phyloP scores from a whole-genome alignment of 306 rosid species.

The Cicer bijugum region DNA sequence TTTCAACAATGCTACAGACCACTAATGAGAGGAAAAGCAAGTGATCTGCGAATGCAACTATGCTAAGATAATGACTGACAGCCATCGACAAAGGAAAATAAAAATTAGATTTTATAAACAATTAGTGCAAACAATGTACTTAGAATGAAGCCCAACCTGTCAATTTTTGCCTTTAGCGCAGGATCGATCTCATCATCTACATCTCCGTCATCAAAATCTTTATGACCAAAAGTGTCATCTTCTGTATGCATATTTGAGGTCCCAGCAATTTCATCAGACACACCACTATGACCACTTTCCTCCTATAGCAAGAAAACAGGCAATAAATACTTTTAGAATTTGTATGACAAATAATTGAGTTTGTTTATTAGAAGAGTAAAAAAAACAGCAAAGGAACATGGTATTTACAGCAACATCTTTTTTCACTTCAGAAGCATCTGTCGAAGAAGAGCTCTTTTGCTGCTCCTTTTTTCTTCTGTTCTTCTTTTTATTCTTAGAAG shows the following conservation, averaged over 20 bases:
- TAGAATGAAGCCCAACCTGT: constrained; percentile 60
- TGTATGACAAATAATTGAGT: constrained; percentile 24
- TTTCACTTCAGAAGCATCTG: constrained; percentile 57
- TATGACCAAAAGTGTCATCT: constrained; percentile 47
- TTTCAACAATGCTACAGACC: constrained; percentile 35
- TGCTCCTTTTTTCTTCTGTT: constrained; percentile 75
- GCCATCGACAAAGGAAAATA: constrained; percentile 29
- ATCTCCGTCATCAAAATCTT: constrained; percentile 74
- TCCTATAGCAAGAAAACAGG: constrained; percentile 54
- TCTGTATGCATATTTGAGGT: constrained; percentile 59
- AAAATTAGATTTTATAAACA: constrained; percentile 19
- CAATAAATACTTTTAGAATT: constrained; percentile 20
- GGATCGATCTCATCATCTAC: constrained; percentile 91
- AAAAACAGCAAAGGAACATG: constrained; percentile 1
- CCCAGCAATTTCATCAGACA: constrained; percentile 54
- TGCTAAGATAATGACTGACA: constrained; percentile 28
- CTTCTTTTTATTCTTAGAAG: constrained; percentile 72
- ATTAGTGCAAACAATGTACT: constrained; percentile 34
- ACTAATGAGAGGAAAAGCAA: constrained; percentile 40
- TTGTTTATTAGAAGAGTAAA: background rate
- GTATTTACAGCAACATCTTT: constrained; percentile 52
- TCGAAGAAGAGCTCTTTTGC: constrained; percentile 60
- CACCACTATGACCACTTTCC: constrained; percentile 58
- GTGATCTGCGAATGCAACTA: constrained; percentile 42
- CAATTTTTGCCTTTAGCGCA: constrained; percentile 85